Base-by-base conservation (phyloP, 106 monocot genomes). In the Dactylorhiza incarnata region DNA sequence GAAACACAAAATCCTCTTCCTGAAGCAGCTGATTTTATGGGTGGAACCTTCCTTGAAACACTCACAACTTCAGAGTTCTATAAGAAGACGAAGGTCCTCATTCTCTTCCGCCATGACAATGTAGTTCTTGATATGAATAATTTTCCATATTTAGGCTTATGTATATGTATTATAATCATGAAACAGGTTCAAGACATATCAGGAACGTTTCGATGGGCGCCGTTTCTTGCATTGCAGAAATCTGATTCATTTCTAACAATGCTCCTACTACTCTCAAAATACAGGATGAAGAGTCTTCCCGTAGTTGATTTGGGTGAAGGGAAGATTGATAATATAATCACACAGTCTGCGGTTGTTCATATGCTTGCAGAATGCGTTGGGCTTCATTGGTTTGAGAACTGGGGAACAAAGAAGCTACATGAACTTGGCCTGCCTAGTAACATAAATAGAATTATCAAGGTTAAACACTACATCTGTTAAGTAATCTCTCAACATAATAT, bases 131-230 rank as follows among this genome's bases (percentile, higher is more conserved):
- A 10, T 50, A 37, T 81, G 37, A 17, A 76, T 48, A 43, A 26
- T 73, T 22, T 10, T 19, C 20, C 8, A 19, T 23, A 59, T 22
- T 20, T 20, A 9, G 58, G 58, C 58, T 59, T 22, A 43, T 49
- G 47, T 59, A 10, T 19, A 49, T 73, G 9, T 26, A 48, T 11
- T 49, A 9, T 49, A 3, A 23, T 22, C 22, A 19, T 6, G 45
- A 5, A 49, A 61, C 83, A 92, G 92, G 94, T 94, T 66, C 26
- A 72, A 77, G 94, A 94, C 61, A 90, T 90, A 56, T 86, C 85
- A 20, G 94, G 94, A 51, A 86, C 94, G 26, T 94, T 94, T 48
- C 88, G 94, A 8, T 90, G 94, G 94, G 94, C 94, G 24, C 94
- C 94, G 23, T 94, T 94, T 82, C 90, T 94, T 52, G 90, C 94